Base-by-base conservation (phyloP, 1,284 basidiomycete genomes). In the Pseudozyma sp. region DNA sequence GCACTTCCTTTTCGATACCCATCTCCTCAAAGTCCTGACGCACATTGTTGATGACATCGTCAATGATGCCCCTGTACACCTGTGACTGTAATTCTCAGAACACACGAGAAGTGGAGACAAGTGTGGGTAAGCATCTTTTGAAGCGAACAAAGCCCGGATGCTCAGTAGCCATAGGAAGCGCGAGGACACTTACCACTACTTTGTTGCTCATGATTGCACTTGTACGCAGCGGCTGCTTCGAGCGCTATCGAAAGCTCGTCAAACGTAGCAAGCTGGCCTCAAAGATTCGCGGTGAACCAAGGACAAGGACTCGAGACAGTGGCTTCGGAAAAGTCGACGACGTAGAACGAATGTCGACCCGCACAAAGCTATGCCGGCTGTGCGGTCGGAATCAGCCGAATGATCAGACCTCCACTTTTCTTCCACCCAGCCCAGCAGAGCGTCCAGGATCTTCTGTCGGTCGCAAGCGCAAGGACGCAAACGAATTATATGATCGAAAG, bases 11-110 rank as follows among this genome's bases (percentile, higher is more conserved):
- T 83, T 91, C 89, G 74, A 99, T 92, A 58, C 95, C 96, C 84
- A 93, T 95, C 85, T 97, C 94, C 84, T 98, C 95, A 86, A 98
- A 99, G 86, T 98, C 96, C 84, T 90, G 88, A 85, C 93, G 93
- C 86, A 96, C 93, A 79, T 89, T 88, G 44, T 88, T 87, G 81
- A 98, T 92, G 72, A 98, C 95, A 87, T 97, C 94, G 89, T 97
- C 94, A 86, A 99, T 98, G 87, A 98, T 93, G 76, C 90, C 86
- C 74, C 95, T 92, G 86, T 98, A 99, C 80, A 94, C 92, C 77
- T 87, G 84, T 82, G 95, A 94, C 94, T 97, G 90, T n/a, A 40
- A n/a, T 34, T 7, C 17, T 10, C 14, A 19, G 24, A 45, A 39
- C n/a, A 31, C 1, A 4, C 14, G 19, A 47, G 4, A 19, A 17